Conservation (phyloP, 1,284 basidiomycete genomes). For the Violaceomyces palustris region DNA sequence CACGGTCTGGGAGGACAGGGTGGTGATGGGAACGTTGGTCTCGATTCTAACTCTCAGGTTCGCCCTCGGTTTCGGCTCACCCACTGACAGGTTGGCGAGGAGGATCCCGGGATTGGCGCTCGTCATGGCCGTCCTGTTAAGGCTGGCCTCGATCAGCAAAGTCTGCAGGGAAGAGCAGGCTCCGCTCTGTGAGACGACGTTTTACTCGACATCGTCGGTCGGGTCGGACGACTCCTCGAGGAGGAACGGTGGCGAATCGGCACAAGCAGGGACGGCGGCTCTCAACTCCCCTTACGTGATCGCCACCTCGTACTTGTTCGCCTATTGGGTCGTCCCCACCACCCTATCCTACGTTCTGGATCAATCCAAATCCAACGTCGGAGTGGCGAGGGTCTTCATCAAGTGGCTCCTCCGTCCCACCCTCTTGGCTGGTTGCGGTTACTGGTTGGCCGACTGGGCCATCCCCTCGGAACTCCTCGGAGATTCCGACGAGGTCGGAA, state of each 20-base stretch:
- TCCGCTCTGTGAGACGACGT: constrained; percentile 70
- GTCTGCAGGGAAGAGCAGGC: constrained; percentile 94
- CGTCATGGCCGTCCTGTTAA: constrained; percentile 66
- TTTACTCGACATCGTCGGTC: constrained; percentile 37
- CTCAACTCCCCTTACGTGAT: constrained; percentile 34
- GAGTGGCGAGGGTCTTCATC: constrained; percentile 28
- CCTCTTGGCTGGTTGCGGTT: constrained; percentile 35
- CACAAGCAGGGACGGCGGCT: constrained; percentile 10
- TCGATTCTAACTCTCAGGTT: constrained; percentile 13
- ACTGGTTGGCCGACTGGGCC: constrained; percentile 44
- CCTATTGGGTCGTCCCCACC: constrained; percentile 23
- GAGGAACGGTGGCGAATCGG: constrained; percentile 14
- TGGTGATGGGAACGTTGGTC: constrained; percentile 59
- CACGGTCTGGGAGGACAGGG: constrained; percentile 88
- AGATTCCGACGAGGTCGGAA: constrained; percentile 6
- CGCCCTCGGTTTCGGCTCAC: constrained; percentile 8
- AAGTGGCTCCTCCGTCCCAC: constrained; percentile 39
- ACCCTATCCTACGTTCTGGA: constrained; percentile 17
- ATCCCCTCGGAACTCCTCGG: too few species aligned
- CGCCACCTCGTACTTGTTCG: constrained; percentile 21
- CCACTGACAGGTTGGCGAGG: constrained; percentile 62
- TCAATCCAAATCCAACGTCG: constrained; percentile 28
- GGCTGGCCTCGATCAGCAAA: constrained; percentile 70
- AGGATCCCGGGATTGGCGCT: constrained; percentile 69
- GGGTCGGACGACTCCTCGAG: constrained; percentile 7